phyloP scores from a whole-genome alignment of 2,329 filamentous ascomycete genomes.

The Cryphonectria parasitica region DNA sequence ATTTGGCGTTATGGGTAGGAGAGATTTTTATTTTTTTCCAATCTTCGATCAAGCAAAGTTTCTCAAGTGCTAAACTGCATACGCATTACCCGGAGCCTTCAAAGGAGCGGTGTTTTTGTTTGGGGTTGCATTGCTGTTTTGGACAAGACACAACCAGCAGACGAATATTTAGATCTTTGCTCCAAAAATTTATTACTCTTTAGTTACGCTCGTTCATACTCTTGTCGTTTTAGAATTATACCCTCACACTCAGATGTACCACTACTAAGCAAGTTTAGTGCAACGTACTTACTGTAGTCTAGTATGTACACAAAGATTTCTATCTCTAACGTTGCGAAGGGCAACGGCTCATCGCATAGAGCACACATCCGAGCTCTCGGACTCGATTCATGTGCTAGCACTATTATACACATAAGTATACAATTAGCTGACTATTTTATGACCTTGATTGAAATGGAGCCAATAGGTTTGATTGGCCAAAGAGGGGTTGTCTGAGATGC shows the following conservation, averaged over 20 bases:
- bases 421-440: neutral
- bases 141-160: conserved; percentile 3
- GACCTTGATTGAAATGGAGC: neutral
- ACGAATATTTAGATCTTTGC: conserved; percentile 2
- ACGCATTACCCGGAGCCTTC: conserved; percentile 16
- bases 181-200: neutral
- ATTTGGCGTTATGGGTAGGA: conserved; percentile 9
- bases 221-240: neutral
- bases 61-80: neutral
- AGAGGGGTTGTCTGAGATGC: neutral
- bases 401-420: neutral
- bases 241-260: neutral
- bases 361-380: neutral
- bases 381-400: neutral
- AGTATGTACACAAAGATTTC: neutral
- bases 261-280: too few species aligned
- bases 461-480: neutral
- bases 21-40: neutral
- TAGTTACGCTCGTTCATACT: neutral
- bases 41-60: neutral
- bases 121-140: conserved; percentile 10
- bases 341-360: neutral
- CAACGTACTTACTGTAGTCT: too few species aligned
- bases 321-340: neutral
- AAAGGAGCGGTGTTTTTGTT: conserved; percentile 5